Conservation (phyloP, 306 rosid species). For the cucumber (Cucumis sativus) region Cucumber_9930_V3 NC_026655.2:10100001-10100500, state of each 20-base stretch:
- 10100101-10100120: slow-evolving; percentile 58
- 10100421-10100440: neutral
- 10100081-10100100: slow-evolving; percentile 66
- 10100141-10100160: slow-evolving; percentile 85
- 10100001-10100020: slow-evolving; percentile 46
- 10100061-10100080: slow-evolving; percentile 60
- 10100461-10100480: slow-evolving; percentile 19
- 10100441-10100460: too few species aligned
- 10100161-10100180: slow-evolving; percentile 64
- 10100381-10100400: neutral
- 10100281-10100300: neutral
- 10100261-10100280: neutral
- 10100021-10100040: slow-evolving; percentile 80
- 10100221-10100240: neutral
- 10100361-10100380: neutral
- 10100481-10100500: slow-evolving; percentile 66
- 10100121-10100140: slow-evolving; percentile 70
- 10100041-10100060: slow-evolving; percentile 69
- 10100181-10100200: slow-evolving; percentile 59
- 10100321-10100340: neutral
- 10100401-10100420: neutral
- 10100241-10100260: neutral
- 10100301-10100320: neutral
- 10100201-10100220: neutral
- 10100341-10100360: neutral